A percentile compares a stretch with the other conserved stretches of the same genome.
phyloP scores from a whole-genome alignment of 768 basidiomycete species.

The Rhodosporidiobolus odoratus region DNA sequence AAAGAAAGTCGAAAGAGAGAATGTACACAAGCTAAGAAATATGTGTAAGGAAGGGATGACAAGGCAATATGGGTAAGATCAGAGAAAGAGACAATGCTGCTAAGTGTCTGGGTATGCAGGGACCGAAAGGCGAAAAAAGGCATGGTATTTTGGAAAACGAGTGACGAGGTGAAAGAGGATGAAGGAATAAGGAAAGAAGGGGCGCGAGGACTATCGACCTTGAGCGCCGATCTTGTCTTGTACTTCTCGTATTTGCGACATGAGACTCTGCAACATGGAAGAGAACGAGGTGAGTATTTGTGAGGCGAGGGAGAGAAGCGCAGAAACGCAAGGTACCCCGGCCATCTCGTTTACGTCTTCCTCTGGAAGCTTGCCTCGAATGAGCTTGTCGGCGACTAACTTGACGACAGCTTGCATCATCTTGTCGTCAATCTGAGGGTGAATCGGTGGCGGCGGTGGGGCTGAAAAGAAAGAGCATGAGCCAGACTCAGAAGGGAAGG shows the following conservation, averaged over 20 bases:
- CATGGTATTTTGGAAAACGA: no score
- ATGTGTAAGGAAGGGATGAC: no score
- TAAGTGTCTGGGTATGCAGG: neutral
- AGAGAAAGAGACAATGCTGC: neutral
- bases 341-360: constrained; percentile 4
- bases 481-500: neutral
- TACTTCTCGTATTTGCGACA: neutral
- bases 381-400: constrained; percentile 11
- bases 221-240: constrained; percentile 10
- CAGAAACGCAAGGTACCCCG: neutral
- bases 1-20: no score
- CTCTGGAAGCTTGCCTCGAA: constrained; percentile 1
- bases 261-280: neutral
- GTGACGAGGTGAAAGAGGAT: neutral
- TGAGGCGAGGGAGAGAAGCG: neutral
- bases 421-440: neutral
- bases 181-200: neutral
- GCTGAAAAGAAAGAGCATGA: neutral
- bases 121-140: neutral
- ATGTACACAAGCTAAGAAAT: no score
- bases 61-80: neutral
- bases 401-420: constrained; percentile 17
- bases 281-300: rapidly evolving
- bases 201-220: neutral
- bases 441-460: neutral